Evolutionary conservation across 208 protist genomes (phyloP).

Genomic region (Trypanosoma platydactyli): DNA sequence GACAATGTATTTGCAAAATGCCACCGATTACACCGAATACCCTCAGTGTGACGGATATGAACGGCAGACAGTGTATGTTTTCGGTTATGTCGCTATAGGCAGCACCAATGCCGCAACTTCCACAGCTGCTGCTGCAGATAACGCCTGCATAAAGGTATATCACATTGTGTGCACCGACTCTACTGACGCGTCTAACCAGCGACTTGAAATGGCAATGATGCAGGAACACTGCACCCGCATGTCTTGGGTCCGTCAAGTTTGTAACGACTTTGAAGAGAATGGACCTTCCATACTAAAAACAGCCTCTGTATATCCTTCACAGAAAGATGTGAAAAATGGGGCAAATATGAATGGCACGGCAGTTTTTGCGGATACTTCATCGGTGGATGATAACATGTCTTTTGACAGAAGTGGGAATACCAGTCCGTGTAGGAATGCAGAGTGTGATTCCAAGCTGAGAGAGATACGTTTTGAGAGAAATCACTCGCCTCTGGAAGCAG

Average conservation of each 20-base stretch:
- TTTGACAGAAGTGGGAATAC: neutral
- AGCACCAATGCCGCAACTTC: no score
- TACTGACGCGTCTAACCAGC: neutral
- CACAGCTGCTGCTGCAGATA: neutral
- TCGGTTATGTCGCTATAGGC: conserved; percentile 24
- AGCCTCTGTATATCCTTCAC: neutral
- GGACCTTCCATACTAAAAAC: neutral
- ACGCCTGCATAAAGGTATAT: conserved; percentile 4
- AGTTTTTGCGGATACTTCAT: conserved; percentile 12
- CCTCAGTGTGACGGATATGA: conserved; percentile 22
- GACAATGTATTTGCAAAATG: conserved; percentile 22
- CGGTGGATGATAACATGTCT: conserved; percentile 13
- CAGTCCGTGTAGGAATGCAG: neutral
- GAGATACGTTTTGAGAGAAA: neutral
- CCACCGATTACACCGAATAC: conserved; percentile 7
- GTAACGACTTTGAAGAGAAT: conserved; percentile 1
- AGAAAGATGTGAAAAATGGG: neutral
- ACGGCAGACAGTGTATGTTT: conserved; percentile 25
- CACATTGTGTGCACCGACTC: conserved; percentile 26
- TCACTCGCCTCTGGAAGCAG: no score
- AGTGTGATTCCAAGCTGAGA: neutral
- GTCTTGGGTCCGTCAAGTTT: conserved; percentile 19
- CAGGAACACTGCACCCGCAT: conserved; percentile 24
- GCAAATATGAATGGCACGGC: neutral
- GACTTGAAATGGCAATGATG: conserved; percentile 6